These are phyloP conservation scores for Kwoniella europaea DNA, from an alignment of 768 basidiomycete genomes.

Conservation along the genomic window DNA sequence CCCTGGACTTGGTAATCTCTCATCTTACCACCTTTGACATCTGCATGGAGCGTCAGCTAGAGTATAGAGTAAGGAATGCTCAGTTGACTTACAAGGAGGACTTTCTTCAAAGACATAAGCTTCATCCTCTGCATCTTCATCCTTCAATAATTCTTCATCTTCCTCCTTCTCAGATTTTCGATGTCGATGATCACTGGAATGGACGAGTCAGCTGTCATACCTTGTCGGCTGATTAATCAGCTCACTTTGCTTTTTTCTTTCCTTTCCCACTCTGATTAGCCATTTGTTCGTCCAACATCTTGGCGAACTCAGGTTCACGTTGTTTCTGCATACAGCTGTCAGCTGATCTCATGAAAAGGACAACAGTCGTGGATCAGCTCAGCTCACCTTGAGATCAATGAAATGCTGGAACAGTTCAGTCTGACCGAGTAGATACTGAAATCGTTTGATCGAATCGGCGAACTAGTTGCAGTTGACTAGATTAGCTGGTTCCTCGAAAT, in stretches of 20 bases:
- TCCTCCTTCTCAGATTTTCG: slow-evolving; percentile 98
- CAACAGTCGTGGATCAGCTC: slow-evolving; percentile 21
- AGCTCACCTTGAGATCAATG: slow-evolving; percentile 85
- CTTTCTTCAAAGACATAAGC: slow-evolving; percentile 94
- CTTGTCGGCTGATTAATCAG: slow-evolving; percentile 21
- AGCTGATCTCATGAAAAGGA: not conserved
- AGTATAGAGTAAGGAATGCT: not conserved
- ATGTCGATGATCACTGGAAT: slow-evolving; percentile 78
- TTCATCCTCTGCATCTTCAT: slow-evolving; percentile 85
- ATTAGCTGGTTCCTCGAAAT: not conserved
- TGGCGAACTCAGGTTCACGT: slow-evolving; percentile 91
- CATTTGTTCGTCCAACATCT: slow-evolving; percentile 78
- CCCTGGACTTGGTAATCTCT: slow-evolving; percentile 94
- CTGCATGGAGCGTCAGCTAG: slow-evolving; percentile 59
- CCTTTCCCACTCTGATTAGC: slow-evolving; percentile 69
- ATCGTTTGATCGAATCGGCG: slow-evolving; percentile 91
- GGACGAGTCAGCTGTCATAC: slow-evolving; percentile 12
- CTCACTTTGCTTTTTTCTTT: slow-evolving; percentile 77
- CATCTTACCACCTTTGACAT: slow-evolving; percentile 83
- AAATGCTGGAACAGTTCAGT: slow-evolving; percentile 98
- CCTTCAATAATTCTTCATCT: slow-evolving; percentile 91
- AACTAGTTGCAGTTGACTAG: slow-evolving; percentile 63
- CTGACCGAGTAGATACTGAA: slow-evolving; percentile 95
- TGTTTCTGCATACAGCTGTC: slow-evolving; percentile 65
- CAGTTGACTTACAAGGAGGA: slow-evolving; percentile 72